Evolutionary conservation across 495 filamentous ascomycete genomes (phyloP).

Genomic region (Penicillium mononematosum): DNA sequence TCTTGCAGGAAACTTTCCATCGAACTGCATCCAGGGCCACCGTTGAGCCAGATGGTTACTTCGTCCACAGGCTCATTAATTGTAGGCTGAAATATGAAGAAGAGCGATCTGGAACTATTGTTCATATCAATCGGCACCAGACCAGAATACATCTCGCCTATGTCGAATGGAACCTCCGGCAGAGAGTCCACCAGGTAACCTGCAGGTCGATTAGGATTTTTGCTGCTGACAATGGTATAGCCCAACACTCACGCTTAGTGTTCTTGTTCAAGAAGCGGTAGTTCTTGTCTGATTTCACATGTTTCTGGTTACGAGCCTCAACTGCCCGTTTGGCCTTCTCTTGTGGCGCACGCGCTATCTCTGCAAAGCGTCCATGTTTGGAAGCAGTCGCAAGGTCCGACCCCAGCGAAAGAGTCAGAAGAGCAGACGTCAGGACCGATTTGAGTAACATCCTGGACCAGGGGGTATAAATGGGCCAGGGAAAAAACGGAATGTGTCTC

Average conservation of each 20-base stretch:
- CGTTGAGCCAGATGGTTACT: conserved; percentile 72
- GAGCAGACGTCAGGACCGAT: conserved; percentile 30
- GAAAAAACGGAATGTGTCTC: background rate
- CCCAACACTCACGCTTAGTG: conserved; percentile 33
- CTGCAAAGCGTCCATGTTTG: conserved; percentile 35
- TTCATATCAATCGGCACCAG: conserved; percentile 64
- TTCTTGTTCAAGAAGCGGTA: conserved; percentile 41
- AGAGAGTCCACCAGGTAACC: conserved; percentile 66
- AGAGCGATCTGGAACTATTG: conserved; percentile 48
- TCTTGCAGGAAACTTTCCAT: conserved; percentile 66
- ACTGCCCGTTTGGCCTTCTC: conserved; percentile 78
- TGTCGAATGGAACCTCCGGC: conserved; percentile 33
- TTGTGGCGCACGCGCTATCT: conserved; percentile 76
- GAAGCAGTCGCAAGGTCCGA: conserved; percentile 27
- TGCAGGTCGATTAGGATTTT: conserved; percentile 22
- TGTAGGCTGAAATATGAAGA: conserved; percentile 53
- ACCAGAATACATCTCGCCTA: conserved; percentile 56
- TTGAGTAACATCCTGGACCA: conserved; percentile 31
- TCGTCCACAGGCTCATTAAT: conserved; percentile 57
- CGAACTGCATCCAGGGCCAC: conserved; percentile 66
- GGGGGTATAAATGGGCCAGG: background rate
- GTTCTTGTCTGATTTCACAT: conserved; percentile 19
- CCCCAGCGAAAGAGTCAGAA: conserved; percentile 31
- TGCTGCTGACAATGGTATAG: background rate
- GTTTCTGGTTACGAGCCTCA: conserved; percentile 41